Percentiles rank a stretch among this genome's conserved stretches.
phyloP scores from a whole-genome alignment of 345 rosid species.

The Eucalyptus sideroxylon region DNA sequence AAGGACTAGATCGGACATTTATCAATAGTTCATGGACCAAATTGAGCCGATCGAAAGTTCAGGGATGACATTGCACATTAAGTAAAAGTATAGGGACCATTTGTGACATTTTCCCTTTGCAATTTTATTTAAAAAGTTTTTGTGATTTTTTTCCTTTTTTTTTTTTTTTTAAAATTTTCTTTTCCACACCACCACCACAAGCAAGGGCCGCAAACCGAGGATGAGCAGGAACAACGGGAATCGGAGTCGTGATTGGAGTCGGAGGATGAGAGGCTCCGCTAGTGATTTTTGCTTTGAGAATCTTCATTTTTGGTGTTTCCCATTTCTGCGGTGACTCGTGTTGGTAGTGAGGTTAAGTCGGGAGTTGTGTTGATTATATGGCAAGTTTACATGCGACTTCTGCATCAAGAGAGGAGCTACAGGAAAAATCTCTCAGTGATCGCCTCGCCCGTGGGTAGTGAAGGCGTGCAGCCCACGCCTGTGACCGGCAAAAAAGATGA shows the following conservation, averaged over 20 bases:
- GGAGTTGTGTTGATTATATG: not conserved
- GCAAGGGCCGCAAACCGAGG: not conserved
- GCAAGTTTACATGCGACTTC: not conserved
- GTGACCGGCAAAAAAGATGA: not conserved
- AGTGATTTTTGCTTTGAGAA: not conserved
- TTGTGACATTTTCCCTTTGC: not conserved
- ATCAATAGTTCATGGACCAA: too few relatives aligned
- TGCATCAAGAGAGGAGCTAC: not conserved
- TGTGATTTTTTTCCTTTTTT: too few relatives aligned
- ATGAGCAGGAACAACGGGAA: not conserved
- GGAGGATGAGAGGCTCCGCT: not conserved
- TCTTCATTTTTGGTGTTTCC: not conserved
- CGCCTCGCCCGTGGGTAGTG: not conserved
- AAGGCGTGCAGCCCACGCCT: too few relatives aligned
- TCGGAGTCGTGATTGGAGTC: not conserved
- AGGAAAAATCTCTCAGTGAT: not conserved
- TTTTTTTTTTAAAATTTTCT: not conserved
- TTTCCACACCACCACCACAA: not conserved
- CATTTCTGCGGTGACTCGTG: not conserved
- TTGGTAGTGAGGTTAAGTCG: not conserved
- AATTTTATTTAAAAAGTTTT: not conserved
- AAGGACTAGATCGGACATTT: fast-evolving
- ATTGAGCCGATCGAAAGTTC: too few relatives aligned
- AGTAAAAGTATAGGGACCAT: too few relatives aligned
- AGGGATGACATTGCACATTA: too few relatives aligned